Conservation (phyloP, 2,329 filamentous ascomycete genomes). For the Colletotrichum tamarilloi region DNA sequence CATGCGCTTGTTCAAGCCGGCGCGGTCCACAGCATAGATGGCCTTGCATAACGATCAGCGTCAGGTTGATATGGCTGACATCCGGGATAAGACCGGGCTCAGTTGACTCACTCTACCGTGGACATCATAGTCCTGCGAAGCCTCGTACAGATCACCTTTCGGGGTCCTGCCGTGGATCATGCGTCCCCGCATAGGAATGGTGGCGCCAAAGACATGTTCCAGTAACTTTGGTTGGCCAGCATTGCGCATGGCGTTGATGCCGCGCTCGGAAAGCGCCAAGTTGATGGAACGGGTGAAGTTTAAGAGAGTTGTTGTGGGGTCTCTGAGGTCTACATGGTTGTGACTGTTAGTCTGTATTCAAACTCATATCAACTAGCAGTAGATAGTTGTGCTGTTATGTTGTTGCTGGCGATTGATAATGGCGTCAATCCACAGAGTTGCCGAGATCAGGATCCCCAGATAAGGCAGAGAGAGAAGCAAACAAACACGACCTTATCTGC, state of each 20-base stretch:
- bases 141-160: conserved; percentile 76
- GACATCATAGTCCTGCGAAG: conserved; percentile 89
- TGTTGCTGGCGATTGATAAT: not conserved
- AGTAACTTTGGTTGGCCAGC: conserved; percentile 76
- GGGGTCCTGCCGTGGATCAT: conserved; percentile 88
- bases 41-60: conserved; percentile 59
- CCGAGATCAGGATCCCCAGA: no score
- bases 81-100: not conserved
- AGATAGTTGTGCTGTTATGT: not conserved
- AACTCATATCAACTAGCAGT: not conserved
- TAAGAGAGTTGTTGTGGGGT: conserved; percentile 83
- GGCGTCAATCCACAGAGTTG: not conserved
- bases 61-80: not conserved
- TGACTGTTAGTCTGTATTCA: not conserved
- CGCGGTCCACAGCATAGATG: conserved; percentile 88
- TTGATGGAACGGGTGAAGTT: conserved; percentile 99
- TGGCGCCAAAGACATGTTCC: conserved; percentile 78
- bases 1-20: conserved; percentile 82
- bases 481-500: not conserved
- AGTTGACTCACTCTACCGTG: conserved; percentile 77
- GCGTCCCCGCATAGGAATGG: conserved; percentile 93
- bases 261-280: conserved; percentile 90
- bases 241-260: conserved; percentile 86
- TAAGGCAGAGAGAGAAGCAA: not conserved
- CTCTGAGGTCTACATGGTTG: conserved; percentile 77